A percentile compares a stretch with the other conserved stretches of the same genome.
These are phyloP conservation scores for Trichophyton mentagrophytes DNA, from an alignment of 2,329 filamentous ascomycete genomes.

Conservation along the genomic window DNA sequence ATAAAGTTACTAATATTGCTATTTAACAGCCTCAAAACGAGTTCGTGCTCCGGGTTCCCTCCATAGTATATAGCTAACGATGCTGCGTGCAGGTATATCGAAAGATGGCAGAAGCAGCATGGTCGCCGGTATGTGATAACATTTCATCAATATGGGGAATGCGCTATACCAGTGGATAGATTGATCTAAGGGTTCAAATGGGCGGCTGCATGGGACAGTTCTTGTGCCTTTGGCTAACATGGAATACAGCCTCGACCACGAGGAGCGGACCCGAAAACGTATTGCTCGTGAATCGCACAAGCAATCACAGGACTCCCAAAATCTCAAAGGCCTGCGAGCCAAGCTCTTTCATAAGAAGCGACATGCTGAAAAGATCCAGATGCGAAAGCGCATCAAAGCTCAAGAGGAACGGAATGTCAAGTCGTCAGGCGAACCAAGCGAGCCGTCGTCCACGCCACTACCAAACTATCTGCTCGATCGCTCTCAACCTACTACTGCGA, in stretches of 20 bases:
- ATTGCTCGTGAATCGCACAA: slow-evolving; percentile 80
- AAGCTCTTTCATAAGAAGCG: slow-evolving; percentile 91
- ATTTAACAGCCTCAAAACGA: slow-evolving; percentile 31
- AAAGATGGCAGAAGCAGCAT: slow-evolving; percentile 59
- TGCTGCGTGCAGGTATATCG: slow-evolving; percentile 44
- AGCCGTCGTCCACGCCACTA: slow-evolving; percentile 68
- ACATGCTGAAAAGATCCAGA: slow-evolving; percentile 95
- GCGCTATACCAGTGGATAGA: not conserved
- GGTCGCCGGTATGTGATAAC: slow-evolving; percentile 32
- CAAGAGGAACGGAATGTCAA: slow-evolving; percentile 97
- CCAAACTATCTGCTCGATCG: slow-evolving; percentile 91
- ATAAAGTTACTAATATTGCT: slow-evolving; percentile 7
- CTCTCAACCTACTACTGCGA: slow-evolving; percentile 52
- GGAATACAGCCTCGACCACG: slow-evolving; percentile 55
- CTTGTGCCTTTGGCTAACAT: slow-evolving; percentile 21
- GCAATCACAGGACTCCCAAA: slow-evolving; percentile 80
- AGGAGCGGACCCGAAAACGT: slow-evolving; percentile 80
- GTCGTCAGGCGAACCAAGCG: slow-evolving; percentile 55
- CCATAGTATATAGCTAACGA: slow-evolving; percentile 3
- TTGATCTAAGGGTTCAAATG: not conserved
- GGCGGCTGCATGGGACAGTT: slow-evolving; percentile 9
- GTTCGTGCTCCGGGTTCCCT: slow-evolving; percentile 22
- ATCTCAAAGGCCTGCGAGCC: slow-evolving; percentile 76
- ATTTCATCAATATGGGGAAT: not conserved
- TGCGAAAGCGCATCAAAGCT: slow-evolving; percentile 86